phyloP scores from a whole-genome alignment of 345 rosid genomes.

The Alliaria petiolata region DNA sequence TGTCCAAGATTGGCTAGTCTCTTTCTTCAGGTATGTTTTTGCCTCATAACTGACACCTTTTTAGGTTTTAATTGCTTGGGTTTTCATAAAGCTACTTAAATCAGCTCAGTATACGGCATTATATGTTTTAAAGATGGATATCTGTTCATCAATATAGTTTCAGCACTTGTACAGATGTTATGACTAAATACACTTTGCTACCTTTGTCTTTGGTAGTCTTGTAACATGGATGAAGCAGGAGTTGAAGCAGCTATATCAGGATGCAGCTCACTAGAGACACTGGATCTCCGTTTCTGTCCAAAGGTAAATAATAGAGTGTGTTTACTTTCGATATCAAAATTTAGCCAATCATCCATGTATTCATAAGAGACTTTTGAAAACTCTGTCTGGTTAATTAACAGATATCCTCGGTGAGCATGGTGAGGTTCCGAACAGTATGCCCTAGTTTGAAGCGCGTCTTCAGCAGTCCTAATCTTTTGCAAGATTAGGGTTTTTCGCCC shows the following conservation, averaged over 20 bases:
- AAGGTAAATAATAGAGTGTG: slow-evolving; percentile 50
- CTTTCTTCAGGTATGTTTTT: slow-evolving; percentile 67
- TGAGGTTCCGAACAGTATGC: slow-evolving; percentile 53
- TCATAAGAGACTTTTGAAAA: neutral
- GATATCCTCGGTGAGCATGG: slow-evolving; percentile 74
- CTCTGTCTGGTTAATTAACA: slow-evolving; percentile 24
- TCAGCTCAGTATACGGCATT: too few species aligned
- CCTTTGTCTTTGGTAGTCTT: slow-evolving; percentile 46
- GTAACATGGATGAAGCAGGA: slow-evolving; percentile 71
- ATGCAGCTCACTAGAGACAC: slow-evolving; percentile 81
- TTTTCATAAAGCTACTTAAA: neutral
- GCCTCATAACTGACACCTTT: too few species aligned
- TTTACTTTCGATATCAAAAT: neutral
- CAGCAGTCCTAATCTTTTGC: slow-evolving; percentile 35
- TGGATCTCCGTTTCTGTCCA: slow-evolving; percentile 90
- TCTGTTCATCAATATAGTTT: neutral
- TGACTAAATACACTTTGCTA: slow-evolving; percentile 5
- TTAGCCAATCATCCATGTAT: neutral
- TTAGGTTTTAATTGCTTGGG: neutral
- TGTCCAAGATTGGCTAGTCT: slow-evolving; percentile 88
- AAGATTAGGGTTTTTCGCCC: slow-evolving; percentile 23
- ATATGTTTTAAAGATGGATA: neutral
- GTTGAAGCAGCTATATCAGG: slow-evolving; percentile 72
- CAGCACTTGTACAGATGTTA: too few species aligned
- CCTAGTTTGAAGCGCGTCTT: slow-evolving; percentile 87